These are phyloP conservation scores for Petunia secreta DNA, from an alignment of 257 asterid genomes.

Conservation along the genomic window DNA sequence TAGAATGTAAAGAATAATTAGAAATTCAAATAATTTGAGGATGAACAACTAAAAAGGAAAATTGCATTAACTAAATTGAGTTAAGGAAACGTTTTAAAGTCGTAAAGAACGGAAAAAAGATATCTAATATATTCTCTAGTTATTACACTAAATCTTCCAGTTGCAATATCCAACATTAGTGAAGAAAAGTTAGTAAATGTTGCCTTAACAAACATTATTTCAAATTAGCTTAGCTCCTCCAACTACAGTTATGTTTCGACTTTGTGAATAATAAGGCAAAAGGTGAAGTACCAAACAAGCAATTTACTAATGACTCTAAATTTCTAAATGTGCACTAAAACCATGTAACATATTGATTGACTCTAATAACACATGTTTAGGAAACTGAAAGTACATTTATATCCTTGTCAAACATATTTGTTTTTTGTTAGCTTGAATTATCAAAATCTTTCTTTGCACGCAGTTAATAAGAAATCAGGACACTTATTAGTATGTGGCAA, in stretches of 20 bases:
- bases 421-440: background rate
- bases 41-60: background rate
- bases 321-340: background rate
- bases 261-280: background rate
- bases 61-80: background rate
- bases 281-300: background rate
- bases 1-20: background rate
- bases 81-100: background rate
- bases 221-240: background rate
- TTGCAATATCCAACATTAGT: background rate
- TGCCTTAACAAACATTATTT: background rate
- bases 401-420: background rate
- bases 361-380: background rate
- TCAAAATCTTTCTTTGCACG: too few species aligned
- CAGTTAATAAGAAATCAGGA: too few species aligned
- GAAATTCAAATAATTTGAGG: background rate
- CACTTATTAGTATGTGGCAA: background rate
- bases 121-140: background rate
- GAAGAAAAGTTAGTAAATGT: background rate
- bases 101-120: slow-evolving; percentile 2
- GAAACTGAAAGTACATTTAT: background rate
- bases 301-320: background rate
- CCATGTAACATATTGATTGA: background rate
- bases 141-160: background rate
- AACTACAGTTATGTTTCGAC: slow-evolving; percentile 7